Percentiles rank a stretch among this genome's conserved stretches.
These are phyloP conservation scores for Talaromyces atroroseus DNA, from an alignment of 2,329 filamentous ascomycete genomes.

Conservation along the genomic window DNA sequence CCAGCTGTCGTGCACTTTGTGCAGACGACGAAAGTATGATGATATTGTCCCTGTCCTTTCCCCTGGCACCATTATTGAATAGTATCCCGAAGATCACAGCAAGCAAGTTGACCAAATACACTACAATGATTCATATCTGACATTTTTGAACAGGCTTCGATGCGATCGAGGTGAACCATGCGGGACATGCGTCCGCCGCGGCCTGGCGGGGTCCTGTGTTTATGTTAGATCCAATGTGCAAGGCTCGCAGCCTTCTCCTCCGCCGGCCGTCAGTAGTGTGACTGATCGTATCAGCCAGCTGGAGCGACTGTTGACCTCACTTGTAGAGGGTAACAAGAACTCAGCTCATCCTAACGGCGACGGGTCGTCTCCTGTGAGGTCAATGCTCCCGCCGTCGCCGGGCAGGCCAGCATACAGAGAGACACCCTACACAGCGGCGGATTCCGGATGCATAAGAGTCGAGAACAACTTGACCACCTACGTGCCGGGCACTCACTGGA, in stretches of 20 bases:
- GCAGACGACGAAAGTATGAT: constrained; percentile 8
- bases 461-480: background rate
- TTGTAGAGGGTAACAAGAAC: background rate
- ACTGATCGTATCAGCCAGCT: constrained; percentile 3
- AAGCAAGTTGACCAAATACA: background rate
- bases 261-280: constrained; percentile 1
- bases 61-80: no score
- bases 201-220: constrained; percentile 1
- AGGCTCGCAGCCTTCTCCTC: background rate
- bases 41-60: background rate
- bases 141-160: background rate
- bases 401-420: background rate
- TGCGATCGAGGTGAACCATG: constrained; percentile 7
- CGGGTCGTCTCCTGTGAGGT: background rate
- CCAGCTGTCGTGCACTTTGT: constrained; percentile 3
- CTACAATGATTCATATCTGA: background rate
- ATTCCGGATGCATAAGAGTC: background rate
- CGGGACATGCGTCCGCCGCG: constrained; percentile 3
- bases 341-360: background rate
- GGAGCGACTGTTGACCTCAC: background rate
- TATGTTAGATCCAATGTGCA: constrained; percentile 4
- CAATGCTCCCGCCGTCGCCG: background rate
- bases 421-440: background rate
- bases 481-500: constrained; percentile 4
- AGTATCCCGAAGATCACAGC: no score